Evolutionary conservation across 1,284 basidiomycete species (phyloP).

Genomic region (Apiotrichum gamsii): DNA sequence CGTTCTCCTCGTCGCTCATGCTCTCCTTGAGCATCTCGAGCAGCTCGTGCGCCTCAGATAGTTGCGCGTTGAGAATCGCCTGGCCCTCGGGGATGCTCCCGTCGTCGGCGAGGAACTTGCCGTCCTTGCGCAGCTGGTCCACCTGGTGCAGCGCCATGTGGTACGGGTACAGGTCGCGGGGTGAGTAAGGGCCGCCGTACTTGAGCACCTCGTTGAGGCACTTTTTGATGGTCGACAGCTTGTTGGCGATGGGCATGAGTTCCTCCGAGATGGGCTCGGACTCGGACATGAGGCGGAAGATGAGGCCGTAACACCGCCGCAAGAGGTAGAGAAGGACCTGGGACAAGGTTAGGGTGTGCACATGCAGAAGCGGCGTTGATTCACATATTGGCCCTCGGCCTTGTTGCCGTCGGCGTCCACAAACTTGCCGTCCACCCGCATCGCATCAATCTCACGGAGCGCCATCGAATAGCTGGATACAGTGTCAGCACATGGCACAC

Average conservation of each 20-base stretch:
- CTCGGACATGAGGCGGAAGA: constrained; percentile 90
- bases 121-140: constrained; percentile 84
- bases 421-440: constrained; percentile 95
- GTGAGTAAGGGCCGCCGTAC: constrained; percentile 89
- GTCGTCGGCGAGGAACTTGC: constrained; percentile 74
- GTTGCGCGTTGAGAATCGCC: constrained; percentile 90
- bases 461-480: constrained; percentile 69
- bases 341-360: background rate
- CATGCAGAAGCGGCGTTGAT: background rate
- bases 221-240: constrained; percentile 87
- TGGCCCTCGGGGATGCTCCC: constrained; percentile 83
- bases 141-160: constrained; percentile 94
- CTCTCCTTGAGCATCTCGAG: constrained; percentile 65
- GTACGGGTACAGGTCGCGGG: constrained; percentile 96
- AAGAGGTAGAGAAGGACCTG: constrained; percentile 88
- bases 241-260: constrained; percentile 92
- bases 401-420: constrained; percentile 88
- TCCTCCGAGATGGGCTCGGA: constrained; percentile 99
- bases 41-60: constrained; percentile 93
- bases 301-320: constrained; percentile 90
- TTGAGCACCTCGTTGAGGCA: constrained; percentile 96
- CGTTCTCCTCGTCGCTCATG: constrained; percentile 44
- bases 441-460: constrained; percentile 92
- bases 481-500: background rate
- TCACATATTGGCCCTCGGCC: constrained; percentile 40